phyloP scores from a whole-genome alignment of 768 basidiomycete species.

The Tremella yokohamensis region DNA sequence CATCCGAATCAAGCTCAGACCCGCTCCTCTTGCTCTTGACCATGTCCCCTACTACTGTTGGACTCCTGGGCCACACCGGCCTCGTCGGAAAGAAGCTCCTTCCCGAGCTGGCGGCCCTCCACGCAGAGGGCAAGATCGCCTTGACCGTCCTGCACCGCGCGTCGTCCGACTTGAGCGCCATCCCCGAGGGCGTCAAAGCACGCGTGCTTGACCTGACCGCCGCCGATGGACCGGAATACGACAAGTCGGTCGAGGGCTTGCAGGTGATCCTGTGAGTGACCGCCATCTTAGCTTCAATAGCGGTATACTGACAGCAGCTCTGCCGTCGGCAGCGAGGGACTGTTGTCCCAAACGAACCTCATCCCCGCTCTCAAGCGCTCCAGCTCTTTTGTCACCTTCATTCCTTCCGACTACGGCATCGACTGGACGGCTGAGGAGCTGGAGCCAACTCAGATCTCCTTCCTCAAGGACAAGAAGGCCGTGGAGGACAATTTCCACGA shows the following conservation, averaged over 20 bases:
- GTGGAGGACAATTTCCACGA: neutral
- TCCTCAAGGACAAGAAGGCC: neutral
- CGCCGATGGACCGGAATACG: no score
- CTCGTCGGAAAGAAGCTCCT: conserved; percentile 2
- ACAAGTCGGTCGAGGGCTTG: no score
- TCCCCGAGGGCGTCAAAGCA: conserved; percentile 10
- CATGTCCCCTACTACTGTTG: neutral
- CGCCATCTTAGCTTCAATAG: no score
- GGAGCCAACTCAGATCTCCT: neutral
- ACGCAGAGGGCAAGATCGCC: neutral
- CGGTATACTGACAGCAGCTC: neutral
- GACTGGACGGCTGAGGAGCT: conserved; percentile 3
- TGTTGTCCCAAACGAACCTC: neutral
- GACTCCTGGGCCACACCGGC: conserved; percentile 8
- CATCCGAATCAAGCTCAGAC: no score
- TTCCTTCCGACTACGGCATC: neutral
- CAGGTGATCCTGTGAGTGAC: no score
- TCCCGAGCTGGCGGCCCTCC: neutral
- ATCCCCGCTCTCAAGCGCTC: neutral
- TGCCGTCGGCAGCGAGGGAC: neutral
- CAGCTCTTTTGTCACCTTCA: neutral
- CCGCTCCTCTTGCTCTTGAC: no score
- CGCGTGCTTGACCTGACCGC: neutral
- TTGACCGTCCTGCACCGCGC: conserved; percentile 7
- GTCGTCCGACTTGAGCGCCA: conserved; percentile 4